Base-by-base conservation (phyloP, 495 filamentous ascomycete species). In the Cenococcum geophilum region DNA sequence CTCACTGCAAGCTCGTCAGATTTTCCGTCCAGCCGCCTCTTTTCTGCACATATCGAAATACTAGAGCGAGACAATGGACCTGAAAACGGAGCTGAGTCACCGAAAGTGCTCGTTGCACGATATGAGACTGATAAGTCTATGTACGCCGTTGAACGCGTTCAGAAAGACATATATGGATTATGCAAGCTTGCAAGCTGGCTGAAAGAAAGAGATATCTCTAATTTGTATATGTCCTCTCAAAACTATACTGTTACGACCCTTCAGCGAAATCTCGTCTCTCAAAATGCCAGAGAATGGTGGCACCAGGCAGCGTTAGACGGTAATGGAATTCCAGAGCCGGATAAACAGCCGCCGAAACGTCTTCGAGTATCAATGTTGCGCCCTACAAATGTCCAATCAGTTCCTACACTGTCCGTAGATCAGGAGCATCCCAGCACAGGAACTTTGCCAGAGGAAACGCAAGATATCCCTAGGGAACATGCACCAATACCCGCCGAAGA, bases 61-160 rank as follows among this genome's bases (percentile, higher is more conserved):
- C 65, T 74, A 14, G 72, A 74, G 43, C 49, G 8, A 52, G 49
- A 52, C 22, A 14, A 52, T 52, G 18, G 14, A 18, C 36, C n/a
- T 8, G 37, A 42, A 25, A 18, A 66, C 22, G 64, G 67, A 9
- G 18, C 22, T 14, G 56, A 50, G 8, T 55, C 57, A 22, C 36
- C 70, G 6, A 50, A 48, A 32, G 78, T 95, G 1, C 80, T 96
- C 10, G 79, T 90, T 45, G 88, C 86, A 32, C 77, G 84, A 52
- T 76, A 83, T 22, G 78, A 85, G 40, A 74, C 73, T 9, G 81
- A 81, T 68, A 80, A 78, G 22, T 78, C 77, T 8, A 63, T 88
- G 5, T 92, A 86, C 71, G 86, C 83, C 14, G 71, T 95, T 35
- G 91, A 96, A 73, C 75, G 81, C n/a, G 86, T 88, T 27, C 78